Evolutionary conservation across 768 basidiomycete genomes (phyloP).

Genomic region (Pleurotus sapidus): DNA sequence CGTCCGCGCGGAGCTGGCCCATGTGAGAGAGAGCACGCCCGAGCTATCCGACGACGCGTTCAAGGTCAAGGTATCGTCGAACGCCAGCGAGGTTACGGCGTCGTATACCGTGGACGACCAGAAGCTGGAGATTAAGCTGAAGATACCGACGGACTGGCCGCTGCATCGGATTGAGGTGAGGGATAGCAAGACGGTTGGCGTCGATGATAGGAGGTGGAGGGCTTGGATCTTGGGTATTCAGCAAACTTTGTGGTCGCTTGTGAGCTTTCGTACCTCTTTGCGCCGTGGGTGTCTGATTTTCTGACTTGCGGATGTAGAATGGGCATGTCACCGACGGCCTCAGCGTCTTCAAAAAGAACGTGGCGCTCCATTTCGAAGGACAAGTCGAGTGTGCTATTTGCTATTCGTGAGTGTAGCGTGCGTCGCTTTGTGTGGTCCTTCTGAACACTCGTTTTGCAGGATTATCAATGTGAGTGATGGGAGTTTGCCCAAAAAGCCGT

Average conservation of each 20-base stretch:
- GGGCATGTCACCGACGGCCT: slow-evolving; percentile 88
- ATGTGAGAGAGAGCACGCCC: slow-evolving; percentile 53
- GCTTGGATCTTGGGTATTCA: slow-evolving; percentile 93
- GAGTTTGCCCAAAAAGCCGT: slow-evolving; percentile 62
- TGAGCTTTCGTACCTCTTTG: no score
- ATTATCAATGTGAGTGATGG: slow-evolving; percentile 67
- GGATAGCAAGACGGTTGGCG: slow-evolving; percentile 81
- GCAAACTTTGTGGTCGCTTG: slow-evolving; percentile 86
- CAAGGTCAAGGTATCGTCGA: slow-evolving; percentile 69
- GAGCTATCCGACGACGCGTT: slow-evolving; percentile 75
- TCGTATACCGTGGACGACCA: slow-evolving; percentile 92
- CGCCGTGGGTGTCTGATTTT: neutral
- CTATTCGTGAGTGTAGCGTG: slow-evolving; percentile 66
- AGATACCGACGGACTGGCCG: slow-evolving; percentile 90
- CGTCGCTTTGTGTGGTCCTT: neutral
- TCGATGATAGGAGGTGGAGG: slow-evolving; percentile 87
- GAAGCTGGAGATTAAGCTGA: slow-evolving; percentile 82
- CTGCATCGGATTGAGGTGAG: slow-evolving; percentile 84
- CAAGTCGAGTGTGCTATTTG: slow-evolving; percentile 97
- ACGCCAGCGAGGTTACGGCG: slow-evolving; percentile 79
- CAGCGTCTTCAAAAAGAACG: slow-evolving; percentile 91
- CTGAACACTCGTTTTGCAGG: slow-evolving; percentile 32
- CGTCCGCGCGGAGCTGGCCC: slow-evolving; percentile 77
- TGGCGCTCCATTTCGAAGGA: slow-evolving; percentile 89
- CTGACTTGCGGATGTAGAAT: slow-evolving; percentile 59